These are phyloP conservation scores for Luffa acutangula DNA, from an alignment of 306 rosid species.

Conservation along the genomic window DNA sequence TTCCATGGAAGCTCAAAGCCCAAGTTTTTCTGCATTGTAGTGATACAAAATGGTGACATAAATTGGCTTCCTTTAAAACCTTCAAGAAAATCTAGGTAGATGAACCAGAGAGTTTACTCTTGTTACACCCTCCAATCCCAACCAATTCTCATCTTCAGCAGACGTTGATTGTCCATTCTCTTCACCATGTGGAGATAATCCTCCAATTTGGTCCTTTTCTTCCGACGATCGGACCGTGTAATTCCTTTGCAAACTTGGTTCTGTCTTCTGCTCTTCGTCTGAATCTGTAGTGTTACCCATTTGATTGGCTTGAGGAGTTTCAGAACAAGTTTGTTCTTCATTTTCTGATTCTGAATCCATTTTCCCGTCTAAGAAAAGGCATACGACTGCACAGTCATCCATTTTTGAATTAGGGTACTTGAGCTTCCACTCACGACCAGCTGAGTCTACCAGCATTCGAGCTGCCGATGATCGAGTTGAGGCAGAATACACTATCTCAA, in stretches of 20 bases:
- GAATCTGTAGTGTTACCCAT: constrained; percentile 25
- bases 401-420: constrained; percentile 91
- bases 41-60: background rate
- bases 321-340: constrained; percentile 78
- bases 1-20: background rate
- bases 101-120: constrained; percentile 94
- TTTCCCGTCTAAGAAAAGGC: constrained; percentile 82
- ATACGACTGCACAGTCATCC: constrained; percentile 95
- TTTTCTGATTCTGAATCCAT: constrained; percentile 90
- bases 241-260: constrained; percentile 76
- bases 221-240: constrained; percentile 74
- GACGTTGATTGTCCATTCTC: constrained; percentile 33
- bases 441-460: constrained; percentile 61
- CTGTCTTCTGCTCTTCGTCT: constrained; percentile 70
- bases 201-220: constrained; percentile 44
- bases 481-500: constrained; percentile 62
- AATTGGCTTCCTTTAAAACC: constrained; percentile 5
- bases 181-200: constrained; percentile 27
- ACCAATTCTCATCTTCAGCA: constrained; percentile 90
- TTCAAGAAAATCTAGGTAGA: constrained; percentile 78
- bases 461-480: constrained; percentile 68
- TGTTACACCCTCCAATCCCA: constrained; percentile 93
- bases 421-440: constrained; percentile 77
- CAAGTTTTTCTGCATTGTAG: background rate
- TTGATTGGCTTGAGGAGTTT: constrained; percentile 72